Evolutionary conservation across 176 grass and related monocot genomes (phyloP).

Genomic region (Ensete ventricosum): DNA sequence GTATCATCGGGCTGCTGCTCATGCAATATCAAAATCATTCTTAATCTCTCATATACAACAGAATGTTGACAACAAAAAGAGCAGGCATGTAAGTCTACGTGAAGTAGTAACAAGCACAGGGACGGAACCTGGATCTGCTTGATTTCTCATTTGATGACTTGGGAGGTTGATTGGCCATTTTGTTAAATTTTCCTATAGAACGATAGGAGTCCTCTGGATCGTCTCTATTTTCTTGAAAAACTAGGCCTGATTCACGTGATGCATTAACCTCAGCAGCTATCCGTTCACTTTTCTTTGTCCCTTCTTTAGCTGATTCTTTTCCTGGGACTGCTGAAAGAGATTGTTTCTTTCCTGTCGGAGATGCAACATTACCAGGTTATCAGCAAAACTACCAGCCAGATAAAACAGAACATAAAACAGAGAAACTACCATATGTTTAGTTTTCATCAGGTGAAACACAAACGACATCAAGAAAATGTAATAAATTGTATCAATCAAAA

Average conservation of each 20-base stretch:
- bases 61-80: background rate
- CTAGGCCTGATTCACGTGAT: conserved; percentile 24
- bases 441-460: no score
- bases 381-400: background rate
- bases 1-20: conserved; percentile 15
- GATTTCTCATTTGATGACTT: conserved; percentile 34
- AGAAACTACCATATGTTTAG: no score
- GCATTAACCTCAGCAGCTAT: background rate
- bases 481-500: no score
- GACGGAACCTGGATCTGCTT: conserved; percentile 21
- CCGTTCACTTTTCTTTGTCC: conserved; percentile 30
- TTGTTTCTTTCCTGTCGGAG: conserved; percentile 9
- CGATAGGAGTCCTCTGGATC: conserved; percentile 6
- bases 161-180: conserved; percentile 19
- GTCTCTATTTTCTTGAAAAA: conserved; percentile 13
- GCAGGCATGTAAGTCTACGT: background rate
- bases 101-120: background rate
- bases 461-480: no score
- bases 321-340: conserved; percentile 15
- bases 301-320: conserved; percentile 18
- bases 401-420: no score
- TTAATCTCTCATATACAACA: background rate
- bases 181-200: conserved; percentile 22
- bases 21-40: background rate
- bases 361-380: background rate